These are phyloP conservation scores for Cercospora beticola DNA, from an alignment of 2,329 filamentous ascomycete genomes.

Conservation along the genomic window DNA sequence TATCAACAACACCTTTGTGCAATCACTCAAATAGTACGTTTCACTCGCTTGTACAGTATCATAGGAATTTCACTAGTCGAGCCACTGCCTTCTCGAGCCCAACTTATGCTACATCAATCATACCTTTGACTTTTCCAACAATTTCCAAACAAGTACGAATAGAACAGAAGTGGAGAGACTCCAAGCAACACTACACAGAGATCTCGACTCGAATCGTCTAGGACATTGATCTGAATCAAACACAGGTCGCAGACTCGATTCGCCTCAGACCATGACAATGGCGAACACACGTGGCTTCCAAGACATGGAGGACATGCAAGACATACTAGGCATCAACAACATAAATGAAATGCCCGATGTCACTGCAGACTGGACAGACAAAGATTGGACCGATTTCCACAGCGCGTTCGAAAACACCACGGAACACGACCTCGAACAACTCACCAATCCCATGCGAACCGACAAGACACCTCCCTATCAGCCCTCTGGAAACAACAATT, in stretches of 20 bases:
- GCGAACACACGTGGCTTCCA: background rate
- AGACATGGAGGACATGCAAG: background rate
- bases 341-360: background rate
- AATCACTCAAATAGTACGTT: background rate
- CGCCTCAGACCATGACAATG: background rate
- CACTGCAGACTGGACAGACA: background rate
- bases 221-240: background rate
- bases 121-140: background rate
- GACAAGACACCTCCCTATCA: background rate
- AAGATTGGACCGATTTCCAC: background rate
- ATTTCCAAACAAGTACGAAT: background rate
- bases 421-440: background rate
- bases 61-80: background rate
- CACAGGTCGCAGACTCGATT: background rate
- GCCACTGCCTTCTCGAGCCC: background rate
- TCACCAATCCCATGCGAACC: background rate
- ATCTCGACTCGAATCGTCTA: background rate
- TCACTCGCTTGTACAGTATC: background rate
- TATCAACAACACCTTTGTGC: background rate
- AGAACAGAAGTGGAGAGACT: background rate
- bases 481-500: background rate
- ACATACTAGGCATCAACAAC: background rate
- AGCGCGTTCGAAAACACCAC: background rate
- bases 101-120: background rate
- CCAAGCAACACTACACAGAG: background rate